Evolutionary conservation across 2,329 filamentous ascomycete species (phyloP), one percentile per base, ranked within the genome.

Genomic region (Colletotrichum neosansevieriae): DNA sequence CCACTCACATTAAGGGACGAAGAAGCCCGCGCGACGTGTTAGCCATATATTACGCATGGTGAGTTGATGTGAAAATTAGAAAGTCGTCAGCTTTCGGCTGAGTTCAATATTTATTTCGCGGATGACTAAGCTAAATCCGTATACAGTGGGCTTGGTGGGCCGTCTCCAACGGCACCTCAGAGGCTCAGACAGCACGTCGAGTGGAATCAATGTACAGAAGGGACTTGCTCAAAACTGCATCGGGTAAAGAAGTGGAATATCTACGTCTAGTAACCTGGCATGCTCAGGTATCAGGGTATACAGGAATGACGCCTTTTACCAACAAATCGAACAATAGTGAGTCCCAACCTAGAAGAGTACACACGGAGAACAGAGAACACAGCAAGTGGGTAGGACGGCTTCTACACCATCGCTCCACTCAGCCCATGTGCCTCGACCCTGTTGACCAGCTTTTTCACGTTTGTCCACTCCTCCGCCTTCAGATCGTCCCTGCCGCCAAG

Each of bases 401-500:
- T 62, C 58, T 69, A 69, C 50, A 79, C 77, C 71, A 83, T 79
- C 17, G 80, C 80, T n/a, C 83, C 84, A 57, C 84, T 85, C 45
- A 83, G 77, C 2, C 85, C 83, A n/a, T 82, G 83, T 15, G 85
- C 84, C 79, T 97, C 94, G 69, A 95, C 81, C 74, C 91, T 88
- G 47, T 88, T 90, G 24, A 98, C 88, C 76, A 98, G 83, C 79
- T 94, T 94, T 89, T 98, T 98, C 73, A 99, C 92, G 40, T 88
- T 92, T 6, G 91, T 88, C 95, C 96, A 99, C 78, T 98, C 95
- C 75, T 99, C 96, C 59, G 89, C 89, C 77, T 92, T 91, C 44
- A 93, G 86, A 38, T 89, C 87, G 75, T 98, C 96, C 72, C 92
- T 90, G n/a, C 94, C 94, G 29, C 94, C 94, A 11, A 97, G 78